Base-by-base conservation (phyloP, 495 filamentous ascomycete species). In the Lophiostoma macrostomum region DNA sequence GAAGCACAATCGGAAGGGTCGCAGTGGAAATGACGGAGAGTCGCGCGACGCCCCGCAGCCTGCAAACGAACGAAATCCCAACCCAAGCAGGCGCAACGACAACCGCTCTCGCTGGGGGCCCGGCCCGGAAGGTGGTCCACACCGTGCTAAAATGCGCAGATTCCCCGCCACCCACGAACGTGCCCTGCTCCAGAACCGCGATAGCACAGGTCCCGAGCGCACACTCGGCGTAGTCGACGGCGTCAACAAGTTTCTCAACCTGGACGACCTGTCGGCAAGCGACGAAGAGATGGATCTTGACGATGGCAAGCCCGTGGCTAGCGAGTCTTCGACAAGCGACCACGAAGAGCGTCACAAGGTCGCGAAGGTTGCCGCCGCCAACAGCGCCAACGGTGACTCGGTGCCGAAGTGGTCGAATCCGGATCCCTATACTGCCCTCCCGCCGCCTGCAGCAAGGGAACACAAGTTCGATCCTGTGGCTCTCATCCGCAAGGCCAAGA, bases 341-440 rank as follows among this genome's bases (percentile, higher is more conserved):
- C n/a, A 37, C 13, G 36, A 46, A 32, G 46, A 27, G 11, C 13
- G 28, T 25, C 48, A 52, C 19, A 64, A 64, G 39, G 29, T 14
- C 4, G 37, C 45, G 16, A 44, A 52, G 6, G 14, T 32, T 24
- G 4, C 14, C 1, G 25, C 44, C 0, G 36, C 23, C 31, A 7
- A 13, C 11, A 38, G 23, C 7, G 50, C 67, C 8, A 69, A 75
- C 22, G 75, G 74, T 36, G 59, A 74, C 54, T 68, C 67, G 11
- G 60, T 58, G 2, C 89, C 89, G 0, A 86, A 83, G 67, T 96
- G 90, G 90, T 95, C 88, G 1, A 96, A 96, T 60, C 89, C 90
- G 3, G 90, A 96, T 68, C 88, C 89, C 0, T 96, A 95, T 69
- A 93, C 87, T 3, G 71, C 93, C 6, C 90, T 90, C 5, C 87